Conservation (phyloP, 2,329 filamentous ascomycete genomes). For the Macrophomina pseudophaseolina region DNA sequence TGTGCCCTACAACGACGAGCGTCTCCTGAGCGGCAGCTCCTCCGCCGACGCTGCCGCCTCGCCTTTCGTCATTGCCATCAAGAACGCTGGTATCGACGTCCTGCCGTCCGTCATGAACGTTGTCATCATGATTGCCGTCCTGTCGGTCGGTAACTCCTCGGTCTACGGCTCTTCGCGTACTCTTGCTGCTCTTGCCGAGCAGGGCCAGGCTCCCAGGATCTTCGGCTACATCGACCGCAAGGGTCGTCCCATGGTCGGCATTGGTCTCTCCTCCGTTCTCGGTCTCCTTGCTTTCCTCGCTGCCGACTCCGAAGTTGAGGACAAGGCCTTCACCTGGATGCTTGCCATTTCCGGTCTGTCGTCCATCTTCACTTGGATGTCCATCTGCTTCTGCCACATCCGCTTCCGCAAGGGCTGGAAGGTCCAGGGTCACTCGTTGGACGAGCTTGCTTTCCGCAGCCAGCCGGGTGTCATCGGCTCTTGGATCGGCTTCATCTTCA, state of each 20-base stretch:
- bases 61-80: constrained; percentile 91
- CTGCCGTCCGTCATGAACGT: constrained; percentile 91
- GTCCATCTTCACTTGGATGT: constrained; percentile 78
- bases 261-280: constrained; percentile 59
- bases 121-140: constrained; percentile 86
- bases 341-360: constrained; percentile 74
- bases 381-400: constrained; percentile 87
- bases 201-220: constrained; percentile 63
- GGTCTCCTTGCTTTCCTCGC: constrained; percentile 71
- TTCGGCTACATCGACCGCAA: constrained; percentile 63
- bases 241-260: constrained; percentile 51
- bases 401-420: constrained; percentile 72
- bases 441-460: constrained; percentile 53
- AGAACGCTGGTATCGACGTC: constrained; percentile 79
- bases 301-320: constrained; percentile 69
- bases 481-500: constrained; percentile 47
- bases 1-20: constrained; percentile 72
- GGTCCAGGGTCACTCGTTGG: constrained; percentile 45
- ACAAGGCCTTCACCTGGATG: constrained; percentile 82
- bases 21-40: constrained; percentile 64
- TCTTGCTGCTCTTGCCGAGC: constrained; percentile 86
- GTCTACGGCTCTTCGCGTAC: constrained; percentile 92
- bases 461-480: constrained; percentile 48
- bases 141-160: constrained; percentile 90
- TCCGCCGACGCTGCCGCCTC: constrained; percentile 75